Evolutionary conservation across 2,329 filamentous ascomycete genomes (phyloP).

Genomic region (Aurifilum marmelostoma): DNA sequence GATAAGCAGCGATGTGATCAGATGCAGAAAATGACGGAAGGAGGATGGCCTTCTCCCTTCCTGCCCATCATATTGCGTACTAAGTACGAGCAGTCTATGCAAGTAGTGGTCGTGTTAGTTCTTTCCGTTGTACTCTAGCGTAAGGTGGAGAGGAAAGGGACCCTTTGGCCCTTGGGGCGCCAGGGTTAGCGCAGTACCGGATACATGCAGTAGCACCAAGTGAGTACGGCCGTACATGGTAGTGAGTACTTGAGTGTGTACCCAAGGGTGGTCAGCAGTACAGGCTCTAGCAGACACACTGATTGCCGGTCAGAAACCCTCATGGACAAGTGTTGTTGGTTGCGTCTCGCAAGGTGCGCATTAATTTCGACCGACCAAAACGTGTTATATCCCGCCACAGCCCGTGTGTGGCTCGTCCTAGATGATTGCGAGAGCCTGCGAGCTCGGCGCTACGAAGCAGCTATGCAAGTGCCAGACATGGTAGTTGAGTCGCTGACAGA

Average conservation of each 20-base stretch:
- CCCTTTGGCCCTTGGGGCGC: background rate
- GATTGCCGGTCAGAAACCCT: background rate
- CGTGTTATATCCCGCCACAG: background rate
- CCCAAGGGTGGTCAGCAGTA: background rate
- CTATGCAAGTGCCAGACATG: background rate
- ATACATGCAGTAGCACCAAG: background rate
- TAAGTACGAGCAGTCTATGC: background rate
- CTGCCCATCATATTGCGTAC: background rate
- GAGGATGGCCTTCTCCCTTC: background rate
- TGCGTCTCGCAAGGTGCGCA: background rate
- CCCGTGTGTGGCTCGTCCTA: background rate
- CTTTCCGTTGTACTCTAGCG: background rate
- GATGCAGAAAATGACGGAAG: background rate
- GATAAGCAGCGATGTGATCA: conserved; percentile 5
- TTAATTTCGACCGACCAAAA: background rate
- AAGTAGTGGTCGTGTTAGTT: background rate
- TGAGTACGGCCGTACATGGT: background rate
- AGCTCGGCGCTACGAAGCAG: conserved; percentile 21
- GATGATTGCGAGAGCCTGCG: conserved; percentile 9
- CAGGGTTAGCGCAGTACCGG: background rate
- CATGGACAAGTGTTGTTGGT: background rate
- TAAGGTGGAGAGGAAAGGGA: background rate
- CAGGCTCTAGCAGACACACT: background rate
- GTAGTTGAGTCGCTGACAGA: background rate
- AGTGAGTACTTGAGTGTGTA: background rate